Evolutionary conservation across 768 basidiomycete genomes (phyloP).

Genomic region (Leccinum barrowsii): DNA sequence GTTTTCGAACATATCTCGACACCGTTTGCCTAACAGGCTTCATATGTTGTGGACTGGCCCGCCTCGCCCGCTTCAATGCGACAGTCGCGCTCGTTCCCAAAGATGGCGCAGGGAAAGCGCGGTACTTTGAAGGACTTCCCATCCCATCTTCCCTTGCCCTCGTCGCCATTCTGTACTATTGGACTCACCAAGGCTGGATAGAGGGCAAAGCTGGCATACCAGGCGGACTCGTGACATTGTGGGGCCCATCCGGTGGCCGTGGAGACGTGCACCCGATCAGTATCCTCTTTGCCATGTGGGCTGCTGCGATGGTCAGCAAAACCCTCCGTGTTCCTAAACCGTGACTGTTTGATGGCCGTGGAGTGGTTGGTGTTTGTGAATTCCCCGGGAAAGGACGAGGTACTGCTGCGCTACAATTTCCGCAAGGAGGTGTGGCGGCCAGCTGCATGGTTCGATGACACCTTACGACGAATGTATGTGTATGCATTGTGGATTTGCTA

Average conservation of each 20-base stretch:
- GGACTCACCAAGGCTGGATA: constrained; percentile 84
- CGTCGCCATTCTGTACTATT: constrained; percentile 75
- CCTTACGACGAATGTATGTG: constrained; percentile 16
- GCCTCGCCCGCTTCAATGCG: constrained; percentile 97
- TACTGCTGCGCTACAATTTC: constrained; percentile 5
- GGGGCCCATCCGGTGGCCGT: constrained; percentile 66
- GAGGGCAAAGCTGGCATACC: constrained; percentile 74
- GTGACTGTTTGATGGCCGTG: constrained; percentile 30
- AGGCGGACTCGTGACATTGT: constrained; percentile 66
- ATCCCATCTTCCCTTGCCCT: constrained; percentile 88
- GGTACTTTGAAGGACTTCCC: constrained; percentile 96
- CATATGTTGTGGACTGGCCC: constrained; percentile 94
- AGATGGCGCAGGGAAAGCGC: constrained; percentile 78
- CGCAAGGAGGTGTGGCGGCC: not conserved
- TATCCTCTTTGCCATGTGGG: constrained; percentile 81
- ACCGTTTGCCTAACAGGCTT: constrained; percentile 83
- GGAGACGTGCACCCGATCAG: constrained; percentile 84
- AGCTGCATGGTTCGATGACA: constrained; percentile 7
- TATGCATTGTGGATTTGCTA: constrained; percentile 5
- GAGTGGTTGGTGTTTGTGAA: not conserved
- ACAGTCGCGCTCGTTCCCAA: constrained; percentile 94
- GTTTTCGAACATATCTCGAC: constrained; percentile 89
- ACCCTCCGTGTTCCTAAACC: constrained; percentile 84
- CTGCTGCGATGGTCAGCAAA: constrained; percentile 97
- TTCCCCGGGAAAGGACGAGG: not conserved